These are phyloP conservation scores for Cyamopsis tetragonoloba DNA, from an alignment of 306 rosid species.

Conservation along the genomic window DNA sequence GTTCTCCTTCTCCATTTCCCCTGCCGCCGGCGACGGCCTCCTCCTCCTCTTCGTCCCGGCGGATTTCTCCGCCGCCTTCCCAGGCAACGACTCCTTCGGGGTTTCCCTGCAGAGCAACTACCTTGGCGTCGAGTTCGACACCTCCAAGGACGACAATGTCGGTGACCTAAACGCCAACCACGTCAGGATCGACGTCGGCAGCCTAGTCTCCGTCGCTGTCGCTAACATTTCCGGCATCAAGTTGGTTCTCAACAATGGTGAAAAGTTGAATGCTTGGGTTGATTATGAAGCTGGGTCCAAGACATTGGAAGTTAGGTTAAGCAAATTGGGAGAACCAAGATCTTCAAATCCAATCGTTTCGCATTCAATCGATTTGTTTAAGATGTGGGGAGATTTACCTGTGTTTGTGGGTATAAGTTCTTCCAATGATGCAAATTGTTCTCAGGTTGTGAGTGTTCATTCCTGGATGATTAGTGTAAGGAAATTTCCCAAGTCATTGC, in stretches of 20 bases:
- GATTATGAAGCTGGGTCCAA: conserved; percentile 54
- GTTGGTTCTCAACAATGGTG: conserved; percentile 39
- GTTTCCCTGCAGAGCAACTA: conserved; percentile 15
- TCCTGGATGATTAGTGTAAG: conserved; percentile 51
- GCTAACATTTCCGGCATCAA: conserved; percentile 30
- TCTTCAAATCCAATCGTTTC: conserved; percentile 45
- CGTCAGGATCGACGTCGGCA: conserved; percentile 43
- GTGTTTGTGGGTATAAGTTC: conserved; percentile 56
- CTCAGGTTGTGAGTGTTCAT: conserved; percentile 47
- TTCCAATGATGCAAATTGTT: conserved; percentile 32
- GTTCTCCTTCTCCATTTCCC: conserved; percentile 49
- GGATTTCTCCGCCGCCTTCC: conserved; percentile 17
- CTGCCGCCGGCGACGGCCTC: conserved; percentile 40
- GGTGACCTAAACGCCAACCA: conserved; percentile 39
- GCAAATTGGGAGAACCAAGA: conserved; percentile 38
- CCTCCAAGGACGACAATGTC: conserved; percentile 32
- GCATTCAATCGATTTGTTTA: conserved; percentile 42
- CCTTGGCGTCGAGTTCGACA: conserved; percentile 45
- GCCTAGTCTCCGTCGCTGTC: conserved; percentile 30
- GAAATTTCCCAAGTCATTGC: conserved; percentile 32
- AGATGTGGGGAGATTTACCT: conserved; percentile 38
- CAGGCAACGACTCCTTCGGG: conserved; percentile 32
- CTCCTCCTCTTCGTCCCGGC: conserved; percentile 33
- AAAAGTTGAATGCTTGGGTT: conserved; percentile 55
- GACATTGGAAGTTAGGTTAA: conserved; percentile 47